These are phyloP conservation scores for Hansfordia pulvinata DNA, from an alignment of 2,329 filamentous ascomycete species.

Conservation along the genomic window DNA sequence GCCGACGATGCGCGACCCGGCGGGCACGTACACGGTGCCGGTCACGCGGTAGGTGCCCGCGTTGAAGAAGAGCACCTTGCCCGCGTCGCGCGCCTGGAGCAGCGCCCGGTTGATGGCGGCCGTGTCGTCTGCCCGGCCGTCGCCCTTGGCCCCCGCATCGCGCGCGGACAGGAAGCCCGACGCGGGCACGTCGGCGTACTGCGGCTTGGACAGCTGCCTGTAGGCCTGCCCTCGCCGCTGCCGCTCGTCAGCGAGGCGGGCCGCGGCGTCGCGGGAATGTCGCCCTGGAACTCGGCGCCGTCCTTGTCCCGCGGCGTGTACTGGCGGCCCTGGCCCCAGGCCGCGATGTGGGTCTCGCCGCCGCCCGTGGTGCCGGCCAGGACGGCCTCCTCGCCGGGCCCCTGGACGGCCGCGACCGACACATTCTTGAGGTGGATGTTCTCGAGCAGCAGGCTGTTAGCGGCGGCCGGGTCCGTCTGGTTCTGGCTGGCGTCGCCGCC, in stretches of 20 bases:
- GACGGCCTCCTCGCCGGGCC: slow-evolving; percentile 31
- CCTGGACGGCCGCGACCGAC: slow-evolving; percentile 23
- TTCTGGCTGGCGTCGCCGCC: no score
- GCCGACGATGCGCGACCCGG: slow-evolving; percentile 42
- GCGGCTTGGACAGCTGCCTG: slow-evolving; percentile 65
- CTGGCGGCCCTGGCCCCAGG: slow-evolving; percentile 55
- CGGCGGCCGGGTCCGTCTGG: no score
- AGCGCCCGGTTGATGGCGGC: slow-evolving; percentile 53
- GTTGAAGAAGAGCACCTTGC: slow-evolving; percentile 46
- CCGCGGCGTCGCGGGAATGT: slow-evolving; percentile 29
- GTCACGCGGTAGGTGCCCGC: slow-evolving; percentile 47
- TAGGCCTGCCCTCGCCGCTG: slow-evolving; percentile 25
- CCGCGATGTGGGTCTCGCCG: slow-evolving; percentile 30
- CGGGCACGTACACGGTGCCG: slow-evolving; percentile 34
- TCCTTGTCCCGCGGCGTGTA: slow-evolving; percentile 38
- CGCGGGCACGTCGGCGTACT: slow-evolving; percentile 49
- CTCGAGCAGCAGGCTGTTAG: slow-evolving; percentile 30
- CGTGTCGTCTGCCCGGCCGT: slow-evolving; percentile 65
- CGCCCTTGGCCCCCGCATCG: slow-evolving; percentile 53
- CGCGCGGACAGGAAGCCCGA: slow-evolving; percentile 57
- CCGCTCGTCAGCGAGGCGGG: slow-evolving; percentile 39
- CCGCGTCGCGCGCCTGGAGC: slow-evolving; percentile 33
- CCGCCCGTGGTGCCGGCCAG: slow-evolving; percentile 35
- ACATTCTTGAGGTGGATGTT: slow-evolving; percentile 30
- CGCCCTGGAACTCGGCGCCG: slow-evolving; percentile 37